A percentile compares a stretch with the other conserved stretches of the same genome.
Evolutionary conservation across 1,284 basidiomycete species (phyloP).

Genomic region (Exobasidium cylindrosporum): DNA sequence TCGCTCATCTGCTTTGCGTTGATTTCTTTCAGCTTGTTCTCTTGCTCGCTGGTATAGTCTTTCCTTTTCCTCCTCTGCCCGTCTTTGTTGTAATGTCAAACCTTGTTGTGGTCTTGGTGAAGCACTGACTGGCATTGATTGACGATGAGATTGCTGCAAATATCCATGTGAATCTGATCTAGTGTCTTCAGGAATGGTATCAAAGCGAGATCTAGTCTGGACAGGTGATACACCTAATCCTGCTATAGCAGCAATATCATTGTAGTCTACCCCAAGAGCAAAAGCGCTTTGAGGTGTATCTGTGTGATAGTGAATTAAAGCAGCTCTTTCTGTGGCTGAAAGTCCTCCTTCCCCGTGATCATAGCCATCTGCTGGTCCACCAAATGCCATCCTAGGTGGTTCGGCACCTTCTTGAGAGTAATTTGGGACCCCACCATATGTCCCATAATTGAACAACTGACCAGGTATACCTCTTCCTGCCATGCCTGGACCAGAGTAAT

Average conservation of each 20-base stretch:
- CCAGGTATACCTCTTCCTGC: constrained; percentile 47
- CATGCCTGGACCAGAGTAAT: constrained; percentile 40
- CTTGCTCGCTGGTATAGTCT: constrained; percentile 45
- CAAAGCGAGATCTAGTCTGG: constrained; percentile 8
- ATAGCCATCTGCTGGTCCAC: constrained; percentile 22
- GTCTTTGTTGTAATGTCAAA: neutral
- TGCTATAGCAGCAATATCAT: constrained; percentile 3
- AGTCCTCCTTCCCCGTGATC: constrained; percentile 31
- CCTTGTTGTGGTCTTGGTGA: neutral
- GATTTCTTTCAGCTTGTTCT: constrained; percentile 46
- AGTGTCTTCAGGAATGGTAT: constrained; percentile 8
- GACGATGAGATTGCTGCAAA: neutral
- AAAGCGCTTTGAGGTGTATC: neutral
- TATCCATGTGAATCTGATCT: constrained; percentile 1
- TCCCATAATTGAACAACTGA: constrained; percentile 39
- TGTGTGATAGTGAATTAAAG: constrained; percentile 27
- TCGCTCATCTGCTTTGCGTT: constrained; percentile 32
- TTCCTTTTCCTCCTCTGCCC: constrained; percentile 46
- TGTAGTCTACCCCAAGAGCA: constrained; percentile 4
- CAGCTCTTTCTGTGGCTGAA: constrained; percentile 27
- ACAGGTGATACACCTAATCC: constrained; percentile 7
- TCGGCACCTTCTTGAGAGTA: neutral
- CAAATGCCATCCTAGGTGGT: constrained; percentile 33
- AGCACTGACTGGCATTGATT: neutral
- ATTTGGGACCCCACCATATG: constrained; percentile 35